A percentile compares a stretch with the other conserved stretches of the same genome.
Evolutionary conservation across 2,329 filamentous ascomycete genomes (phyloP).

Genomic region (Celoporthe dispersa): DNA sequence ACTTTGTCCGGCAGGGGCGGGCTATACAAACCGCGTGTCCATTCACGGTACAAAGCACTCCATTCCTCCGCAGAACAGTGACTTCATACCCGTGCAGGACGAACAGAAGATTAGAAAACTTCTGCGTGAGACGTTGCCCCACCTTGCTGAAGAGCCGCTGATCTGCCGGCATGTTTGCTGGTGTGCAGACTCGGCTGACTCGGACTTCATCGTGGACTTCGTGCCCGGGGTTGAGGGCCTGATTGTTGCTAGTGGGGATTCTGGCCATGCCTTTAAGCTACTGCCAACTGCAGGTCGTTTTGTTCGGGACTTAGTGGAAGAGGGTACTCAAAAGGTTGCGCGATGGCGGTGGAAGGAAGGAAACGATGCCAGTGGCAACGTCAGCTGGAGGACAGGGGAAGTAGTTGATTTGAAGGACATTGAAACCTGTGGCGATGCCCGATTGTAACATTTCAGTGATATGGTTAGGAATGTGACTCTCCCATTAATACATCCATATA

Average conservation of each 20-base stretch:
- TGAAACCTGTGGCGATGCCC: too few relatives aligned
- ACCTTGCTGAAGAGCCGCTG: constrained; percentile 58
- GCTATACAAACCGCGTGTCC: constrained; percentile 52
- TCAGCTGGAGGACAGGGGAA: constrained; percentile 45
- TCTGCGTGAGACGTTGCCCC: constrained; percentile 56
- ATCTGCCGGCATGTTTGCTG: constrained; percentile 63
- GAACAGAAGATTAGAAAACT: constrained; percentile 56
- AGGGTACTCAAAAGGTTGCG: constrained; percentile 46
- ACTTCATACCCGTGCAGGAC: constrained; percentile 58
- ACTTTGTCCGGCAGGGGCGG: constrained; percentile 62
- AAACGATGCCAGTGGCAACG: constrained; percentile 33
- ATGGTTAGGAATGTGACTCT: too few relatives aligned
- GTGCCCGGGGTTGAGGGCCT: constrained; percentile 55
- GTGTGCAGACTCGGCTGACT: constrained; percentile 65
- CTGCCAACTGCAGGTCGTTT: constrained; percentile 62
- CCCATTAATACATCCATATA: too few relatives aligned
- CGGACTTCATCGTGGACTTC: constrained; percentile 64
- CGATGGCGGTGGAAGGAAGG: constrained; percentile 58
- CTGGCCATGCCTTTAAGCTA: constrained; percentile 67
- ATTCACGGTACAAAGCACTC: constrained; percentile 41
- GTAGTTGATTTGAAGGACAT: constrained; percentile 34
- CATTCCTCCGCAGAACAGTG: constrained; percentile 45
- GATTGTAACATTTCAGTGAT: neutral
- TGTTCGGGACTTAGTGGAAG: constrained; percentile 52
- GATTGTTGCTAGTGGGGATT: constrained; percentile 60